Evolutionary conservation across 2,329 filamentous ascomycete genomes (phyloP).

Genomic region (Alternaria sp.): DNA sequence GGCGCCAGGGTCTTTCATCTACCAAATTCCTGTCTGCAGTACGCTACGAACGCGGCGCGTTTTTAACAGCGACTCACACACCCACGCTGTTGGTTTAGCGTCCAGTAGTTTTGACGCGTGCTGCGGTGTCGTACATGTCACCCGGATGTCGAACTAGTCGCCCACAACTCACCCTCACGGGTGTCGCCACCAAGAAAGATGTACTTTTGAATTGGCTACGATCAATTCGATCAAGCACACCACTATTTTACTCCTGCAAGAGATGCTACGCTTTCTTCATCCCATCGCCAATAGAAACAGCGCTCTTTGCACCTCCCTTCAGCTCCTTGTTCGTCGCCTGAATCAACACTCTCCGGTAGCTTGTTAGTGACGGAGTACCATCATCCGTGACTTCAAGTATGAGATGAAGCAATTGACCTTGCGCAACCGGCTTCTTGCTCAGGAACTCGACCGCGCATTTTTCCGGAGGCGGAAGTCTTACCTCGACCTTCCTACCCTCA

Average conservation of each 20-base stretch:
- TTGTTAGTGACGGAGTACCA: slow-evolving; percentile 54
- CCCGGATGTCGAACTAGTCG: background rate
- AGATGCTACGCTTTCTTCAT: background rate
- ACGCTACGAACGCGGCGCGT: background rate
- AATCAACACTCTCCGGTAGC: slow-evolving; percentile 55
- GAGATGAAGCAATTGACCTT: slow-evolving; percentile 57
- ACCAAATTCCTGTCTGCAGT: background rate
- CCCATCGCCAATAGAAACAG: background rate
- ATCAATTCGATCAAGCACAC: background rate
- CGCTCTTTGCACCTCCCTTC: slow-evolving; percentile 22
- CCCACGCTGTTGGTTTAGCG: background rate
- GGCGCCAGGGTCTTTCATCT: background rate
- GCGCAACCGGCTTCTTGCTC: slow-evolving; percentile 44
- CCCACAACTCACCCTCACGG: background rate
- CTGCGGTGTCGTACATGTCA: background rate
- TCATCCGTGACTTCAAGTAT: slow-evolving; percentile 58
- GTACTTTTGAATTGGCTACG: background rate
- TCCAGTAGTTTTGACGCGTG: background rate
- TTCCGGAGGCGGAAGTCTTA: slow-evolving; percentile 52
- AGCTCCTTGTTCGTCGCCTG: slow-evolving; percentile 43
- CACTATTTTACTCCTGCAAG: background rate
- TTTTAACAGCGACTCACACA: background rate
- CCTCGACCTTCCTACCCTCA: slow-evolving; percentile 40
- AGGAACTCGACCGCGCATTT: slow-evolving; percentile 49
- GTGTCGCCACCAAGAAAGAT: background rate